Conservation (phyloP, 106 monocot genomes). For the Acorus gramineus region DNA sequence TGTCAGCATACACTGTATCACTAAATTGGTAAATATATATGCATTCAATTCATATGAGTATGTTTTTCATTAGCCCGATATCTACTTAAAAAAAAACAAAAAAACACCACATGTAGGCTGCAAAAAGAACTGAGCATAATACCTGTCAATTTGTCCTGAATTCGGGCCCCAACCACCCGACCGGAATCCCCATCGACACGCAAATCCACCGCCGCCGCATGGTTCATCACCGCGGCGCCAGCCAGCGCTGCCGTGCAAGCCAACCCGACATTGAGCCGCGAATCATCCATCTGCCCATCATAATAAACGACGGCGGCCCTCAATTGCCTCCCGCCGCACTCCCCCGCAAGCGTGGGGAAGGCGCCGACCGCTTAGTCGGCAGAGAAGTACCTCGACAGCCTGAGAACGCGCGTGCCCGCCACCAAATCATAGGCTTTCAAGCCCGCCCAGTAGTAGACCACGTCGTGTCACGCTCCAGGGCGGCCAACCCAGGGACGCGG, state of each 20-base stretch:
- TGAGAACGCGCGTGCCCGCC: constrained; percentile 78
- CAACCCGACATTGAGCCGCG: constrained; percentile 88
- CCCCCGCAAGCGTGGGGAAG: constrained; percentile 80
- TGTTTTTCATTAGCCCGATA: no score
- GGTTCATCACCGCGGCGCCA: constrained; percentile 80
- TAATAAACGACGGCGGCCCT: constrained; percentile 97
- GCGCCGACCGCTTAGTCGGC: constrained; percentile 71
- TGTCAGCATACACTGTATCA: no score
- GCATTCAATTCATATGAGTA: no score
- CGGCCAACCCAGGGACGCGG: no score
- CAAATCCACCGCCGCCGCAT: constrained; percentile 82
- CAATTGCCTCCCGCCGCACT: constrained; percentile 49
- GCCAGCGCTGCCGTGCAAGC: constrained; percentile 85
- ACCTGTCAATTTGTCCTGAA: constrained; percentile 86
- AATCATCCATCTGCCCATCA: constrained; percentile 99
- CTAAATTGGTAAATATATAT: no score
- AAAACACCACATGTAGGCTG: no score
- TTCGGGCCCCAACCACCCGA: constrained; percentile 64
- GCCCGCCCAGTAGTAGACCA: constrained; percentile 79
- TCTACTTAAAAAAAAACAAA: no score
- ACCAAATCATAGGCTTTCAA: constrained; percentile 92
- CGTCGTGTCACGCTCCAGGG: no score
- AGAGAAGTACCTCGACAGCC: constrained; percentile 91
- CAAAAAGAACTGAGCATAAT: not conserved
- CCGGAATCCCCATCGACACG: constrained; percentile 61